Percentiles rank a stretch among this genome's conserved stretches.
These are phyloP conservation scores for Fraxinus ornus DNA, from an alignment of 305 asterid genomes.

Conservation along the genomic window DNA sequence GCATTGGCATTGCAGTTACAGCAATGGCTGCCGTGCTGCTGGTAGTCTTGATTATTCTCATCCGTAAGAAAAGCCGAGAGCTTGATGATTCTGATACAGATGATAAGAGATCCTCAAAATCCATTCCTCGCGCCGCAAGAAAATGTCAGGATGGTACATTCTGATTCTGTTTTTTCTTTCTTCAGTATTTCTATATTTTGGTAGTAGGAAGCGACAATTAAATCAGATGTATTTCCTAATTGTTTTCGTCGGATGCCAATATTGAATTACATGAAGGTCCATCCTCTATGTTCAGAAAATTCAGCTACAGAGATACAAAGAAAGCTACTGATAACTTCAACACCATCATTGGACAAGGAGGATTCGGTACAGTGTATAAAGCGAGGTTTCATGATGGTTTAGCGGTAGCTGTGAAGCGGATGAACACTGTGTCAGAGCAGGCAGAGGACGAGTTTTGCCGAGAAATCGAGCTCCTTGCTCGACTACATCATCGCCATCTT, in stretches of 20 bases:
- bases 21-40: conserved; percentile 54
- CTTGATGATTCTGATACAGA: conserved; percentile 48
- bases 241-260: conserved; percentile 16
- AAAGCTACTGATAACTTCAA: conserved; percentile 80
- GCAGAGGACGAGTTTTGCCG: conserved; percentile 91
- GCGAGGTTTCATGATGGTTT: conserved; percentile 74
- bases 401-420: conserved; percentile 79
- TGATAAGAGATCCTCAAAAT: conserved; percentile 44
- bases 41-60: conserved; percentile 55
- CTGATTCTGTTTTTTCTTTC: conserved; percentile 18
- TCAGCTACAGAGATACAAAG: conserved; percentile 82
- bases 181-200: background rate
- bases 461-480: conserved; percentile 94
- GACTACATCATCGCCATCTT: conserved; percentile 96
- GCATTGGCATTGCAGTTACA: conserved; percentile 70
- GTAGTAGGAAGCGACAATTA: background rate
- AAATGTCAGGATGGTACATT: conserved; percentile 69
- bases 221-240: conserved; percentile 18
- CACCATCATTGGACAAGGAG: conserved; percentile 83
- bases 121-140: conserved; percentile 46
- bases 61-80: conserved; percentile 63
- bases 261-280: conserved; percentile 57
- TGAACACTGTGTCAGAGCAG: conserved; percentile 85
- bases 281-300: conserved; percentile 70
- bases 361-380: conserved; percentile 87